A percentile compares a stretch with the other conserved stretches of the same genome.
Evolutionary conservation across 2,329 filamentous ascomycete genomes (phyloP).

Genomic region (Beauveria asiatica): DNA sequence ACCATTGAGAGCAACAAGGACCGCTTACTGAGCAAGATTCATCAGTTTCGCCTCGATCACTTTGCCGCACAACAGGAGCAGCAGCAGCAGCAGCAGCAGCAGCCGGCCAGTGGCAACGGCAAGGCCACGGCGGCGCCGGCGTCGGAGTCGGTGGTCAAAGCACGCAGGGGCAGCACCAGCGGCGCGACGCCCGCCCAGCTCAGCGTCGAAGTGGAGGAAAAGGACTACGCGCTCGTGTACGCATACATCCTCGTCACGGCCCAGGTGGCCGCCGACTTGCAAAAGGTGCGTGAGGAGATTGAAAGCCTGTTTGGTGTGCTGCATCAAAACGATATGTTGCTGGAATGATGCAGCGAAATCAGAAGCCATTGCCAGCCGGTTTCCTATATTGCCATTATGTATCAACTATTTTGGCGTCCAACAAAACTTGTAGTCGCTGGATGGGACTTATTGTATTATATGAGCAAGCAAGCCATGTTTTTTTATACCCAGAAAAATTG

Average conservation of each 20-base stretch:
- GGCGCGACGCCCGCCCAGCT: constrained; percentile 14
- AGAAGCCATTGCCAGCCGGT: not conserved
- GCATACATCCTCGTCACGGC: constrained; percentile 71
- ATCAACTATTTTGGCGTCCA: not conserved
- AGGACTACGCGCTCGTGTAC: constrained; percentile 86
- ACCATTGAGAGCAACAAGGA: constrained; percentile 75
- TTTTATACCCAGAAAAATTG: not conserved
- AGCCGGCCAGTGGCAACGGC: not conserved
- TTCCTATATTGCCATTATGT: not conserved
- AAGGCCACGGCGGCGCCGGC: constrained; percentile 18
- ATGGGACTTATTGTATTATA: not conserved
- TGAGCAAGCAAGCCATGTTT: not conserved
- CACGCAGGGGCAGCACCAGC: not conserved
- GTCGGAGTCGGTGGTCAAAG: not conserved
- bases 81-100: constrained; percentile 10
- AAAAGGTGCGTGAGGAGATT: constrained; percentile 51
- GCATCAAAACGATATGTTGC: constrained; percentile 48
- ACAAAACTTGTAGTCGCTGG: not conserved
- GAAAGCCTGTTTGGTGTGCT: constrained; percentile 56
- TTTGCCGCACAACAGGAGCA: constrained; percentile 29
- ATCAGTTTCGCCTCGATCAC: constrained; percentile 71
- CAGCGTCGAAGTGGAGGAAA: constrained; percentile 38
- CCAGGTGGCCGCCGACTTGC: constrained; percentile 57
- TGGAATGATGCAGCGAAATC: constrained; percentile 34
- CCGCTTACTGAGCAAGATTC: constrained; percentile 75